Percentiles rank a stretch among this genome's conserved stretches.
These are phyloP conservation scores for Geotrichum klebahnii DNA, from an alignment of 1,139 yeast species.

Conservation along the genomic window DNA sequence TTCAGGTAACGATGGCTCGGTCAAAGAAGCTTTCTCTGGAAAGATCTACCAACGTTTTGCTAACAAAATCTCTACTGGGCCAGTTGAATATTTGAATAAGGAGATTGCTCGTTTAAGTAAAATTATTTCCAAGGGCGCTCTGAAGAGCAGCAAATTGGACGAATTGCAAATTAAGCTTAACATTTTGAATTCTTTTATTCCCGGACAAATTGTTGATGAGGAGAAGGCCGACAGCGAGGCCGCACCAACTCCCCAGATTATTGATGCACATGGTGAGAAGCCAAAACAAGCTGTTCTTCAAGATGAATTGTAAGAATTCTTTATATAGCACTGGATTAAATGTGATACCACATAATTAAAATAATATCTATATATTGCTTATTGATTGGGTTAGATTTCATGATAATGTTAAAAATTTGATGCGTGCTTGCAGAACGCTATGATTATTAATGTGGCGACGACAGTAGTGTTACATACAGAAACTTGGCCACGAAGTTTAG, in stretches of 20 bases:
- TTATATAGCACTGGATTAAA: background rate
- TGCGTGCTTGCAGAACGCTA: too few species aligned
- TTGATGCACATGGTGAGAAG: constrained; percentile 15
- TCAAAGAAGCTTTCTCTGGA: constrained; percentile 26
- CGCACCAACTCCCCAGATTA: background rate
- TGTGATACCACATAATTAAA: background rate
- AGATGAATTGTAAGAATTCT: constrained; percentile 14
- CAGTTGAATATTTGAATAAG: constrained; percentile 45
- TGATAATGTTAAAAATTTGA: too few species aligned
- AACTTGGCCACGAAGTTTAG: too few species aligned
- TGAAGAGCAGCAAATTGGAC: constrained; percentile 37
- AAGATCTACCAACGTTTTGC: constrained; percentile 52
- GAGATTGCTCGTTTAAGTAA: constrained; percentile 53
- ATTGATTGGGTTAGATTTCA: too few species aligned
- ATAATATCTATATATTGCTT: too few species aligned
- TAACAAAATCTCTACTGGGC: constrained; percentile 49
- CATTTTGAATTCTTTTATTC: constrained; percentile 32
- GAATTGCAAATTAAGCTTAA: constrained; percentile 36
- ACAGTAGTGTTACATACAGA: too few species aligned
- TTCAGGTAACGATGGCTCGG: too few species aligned
- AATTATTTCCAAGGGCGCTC: constrained; percentile 44
- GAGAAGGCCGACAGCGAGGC: constrained; percentile 11
- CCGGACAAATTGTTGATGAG: constrained; percentile 27
- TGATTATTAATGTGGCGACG: too few species aligned
- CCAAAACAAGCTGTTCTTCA: constrained; percentile 17